Evolutionary conservation across 768 basidiomycete species (phyloP), one percentile per base, ranked within the genome.

Genomic region (Tylopilus sp.): DNA sequence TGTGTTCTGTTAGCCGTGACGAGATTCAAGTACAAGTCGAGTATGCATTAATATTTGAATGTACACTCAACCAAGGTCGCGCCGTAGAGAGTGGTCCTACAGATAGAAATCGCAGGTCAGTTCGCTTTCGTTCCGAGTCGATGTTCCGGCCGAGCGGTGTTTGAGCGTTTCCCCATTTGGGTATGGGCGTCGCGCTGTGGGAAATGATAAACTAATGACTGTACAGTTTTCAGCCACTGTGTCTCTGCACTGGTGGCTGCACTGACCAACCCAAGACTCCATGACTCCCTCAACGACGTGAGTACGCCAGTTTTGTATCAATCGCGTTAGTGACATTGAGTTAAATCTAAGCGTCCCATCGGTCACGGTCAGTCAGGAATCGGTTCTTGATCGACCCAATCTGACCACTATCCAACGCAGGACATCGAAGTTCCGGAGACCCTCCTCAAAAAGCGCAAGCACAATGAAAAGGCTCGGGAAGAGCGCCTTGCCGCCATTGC

Each of bases 361-460:
- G 56, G 73, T 75, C 67, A 66, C 77, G 74, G 77, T 79, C 44
- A 57, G 77, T 72, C 42, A 24, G 38, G 45, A 51, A 16, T 7
- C 17, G 29, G 37, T 42, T 7, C n/a, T 48, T 44, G 22, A 53
- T 43, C 16, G 17, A 50, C 46, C 24, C 54, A 50, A 44, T 51
- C 40, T 71, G 31, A 67, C 50, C 22, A 22, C 37, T 29, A 22
- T 36, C 21, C 21, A 25, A 45, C 56, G 56, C 65, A 92, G 90
- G 84, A 86, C 69, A 86, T 97, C 72, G 89, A 95, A 84, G 95
- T 96, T 77, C 95, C 95, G 73, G 95, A 97, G 87, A 98, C 95
- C 70, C 86, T 98, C 80, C 92, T 98, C 80, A 98, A 97, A 85
- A 98, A 96, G 81, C 87, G 95, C 78, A 94, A 95, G 79, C 89